Percentiles rank a stretch among this genome's conserved stretches.
These are phyloP conservation scores for Aureobasidium sp. DNA, from an alignment of 2,329 filamentous ascomycete species.

Conservation along the genomic window DNA sequence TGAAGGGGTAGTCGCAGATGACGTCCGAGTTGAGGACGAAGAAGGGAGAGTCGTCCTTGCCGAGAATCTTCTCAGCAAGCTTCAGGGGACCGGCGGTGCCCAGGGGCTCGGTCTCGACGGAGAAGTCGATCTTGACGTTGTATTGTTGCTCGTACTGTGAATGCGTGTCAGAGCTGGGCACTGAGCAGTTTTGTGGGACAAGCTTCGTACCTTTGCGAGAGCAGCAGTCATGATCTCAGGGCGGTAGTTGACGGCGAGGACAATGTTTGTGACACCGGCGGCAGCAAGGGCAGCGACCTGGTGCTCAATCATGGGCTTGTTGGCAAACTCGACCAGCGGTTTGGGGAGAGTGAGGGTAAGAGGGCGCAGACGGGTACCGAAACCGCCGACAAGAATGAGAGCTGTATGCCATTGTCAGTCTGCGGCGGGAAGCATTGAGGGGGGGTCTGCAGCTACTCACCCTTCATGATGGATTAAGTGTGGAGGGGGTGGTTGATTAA, in stretches of 20 bases:
- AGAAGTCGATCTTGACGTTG: conserved; percentile 94
- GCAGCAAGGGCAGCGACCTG: conserved; percentile 92
- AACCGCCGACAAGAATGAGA: conserved; percentile 98
- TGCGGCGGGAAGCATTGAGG: neutral
- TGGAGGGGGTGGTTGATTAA: neutral
- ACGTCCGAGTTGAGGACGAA: conserved; percentile 98
- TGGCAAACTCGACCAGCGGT: conserved; percentile 94
- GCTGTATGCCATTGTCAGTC: conserved; percentile 43
- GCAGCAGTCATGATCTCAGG: conserved; percentile 96
- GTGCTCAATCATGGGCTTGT: conserved; percentile 98
- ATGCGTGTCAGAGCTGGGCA: conserved; percentile 24
- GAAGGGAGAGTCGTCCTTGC: conserved; percentile 89
- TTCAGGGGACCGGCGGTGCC: conserved; percentile 94
- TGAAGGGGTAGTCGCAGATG: conserved; percentile 96
- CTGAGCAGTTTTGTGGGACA: conserved; percentile 4
- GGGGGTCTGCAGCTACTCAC: neutral
- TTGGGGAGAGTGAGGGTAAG: conserved; percentile 95
- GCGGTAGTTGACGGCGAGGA: conserved; percentile 96
- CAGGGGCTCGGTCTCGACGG: conserved; percentile 88
- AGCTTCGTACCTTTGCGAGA: conserved; percentile 62
- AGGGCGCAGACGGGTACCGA: conserved; percentile 94
- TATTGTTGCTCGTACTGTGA: conserved; percentile 75
- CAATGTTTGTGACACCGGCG: conserved; percentile 93
- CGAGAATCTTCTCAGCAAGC: conserved; percentile 83
- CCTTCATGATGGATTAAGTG: conserved; percentile 10